phyloP scores from a whole-genome alignment of 73 alveolate genomes.

The Diophrys appendiculata region DNA sequence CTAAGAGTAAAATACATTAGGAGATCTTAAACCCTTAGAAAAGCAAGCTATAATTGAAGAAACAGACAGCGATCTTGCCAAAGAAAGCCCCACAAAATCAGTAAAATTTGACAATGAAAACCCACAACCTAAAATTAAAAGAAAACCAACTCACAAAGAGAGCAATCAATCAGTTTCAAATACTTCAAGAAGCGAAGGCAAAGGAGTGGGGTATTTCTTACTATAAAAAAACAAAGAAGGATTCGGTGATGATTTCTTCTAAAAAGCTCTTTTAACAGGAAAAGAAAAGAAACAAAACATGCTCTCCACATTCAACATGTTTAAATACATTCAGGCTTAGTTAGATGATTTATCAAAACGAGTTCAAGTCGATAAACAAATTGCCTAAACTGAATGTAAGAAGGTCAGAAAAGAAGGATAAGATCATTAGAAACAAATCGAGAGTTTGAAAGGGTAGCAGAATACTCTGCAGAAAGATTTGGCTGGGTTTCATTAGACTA shows the following conservation, averaged over 20 bases:
- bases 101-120: not conserved
- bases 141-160: not conserved
- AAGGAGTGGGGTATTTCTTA: too few relatives aligned
- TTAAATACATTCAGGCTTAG: not conserved
- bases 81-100: not conserved
- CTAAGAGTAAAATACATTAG: not conserved
- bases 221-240: not conserved
- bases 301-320: not conserved
- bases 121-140: not conserved
- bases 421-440: not conserved
- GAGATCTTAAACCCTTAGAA: not conserved
- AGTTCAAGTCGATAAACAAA: not conserved
- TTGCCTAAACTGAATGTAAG: not conserved
- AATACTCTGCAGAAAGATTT: not conserved
- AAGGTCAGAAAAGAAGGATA: not conserved
- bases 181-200: too few relatives aligned
- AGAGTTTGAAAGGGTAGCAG: not conserved
- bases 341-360: not conserved
- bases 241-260: not conserved
- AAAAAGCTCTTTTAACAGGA: not conserved
- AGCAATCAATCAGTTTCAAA: too few relatives aligned
- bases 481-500: not conserved
- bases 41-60: not conserved
- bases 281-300: not conserved
- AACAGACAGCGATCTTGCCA: not conserved